Evolutionary conservation across 441 rosid genomes (phyloP), one percentile per base, ranked within the genome.

Genomic region (Monsonia emarginata): DNA sequence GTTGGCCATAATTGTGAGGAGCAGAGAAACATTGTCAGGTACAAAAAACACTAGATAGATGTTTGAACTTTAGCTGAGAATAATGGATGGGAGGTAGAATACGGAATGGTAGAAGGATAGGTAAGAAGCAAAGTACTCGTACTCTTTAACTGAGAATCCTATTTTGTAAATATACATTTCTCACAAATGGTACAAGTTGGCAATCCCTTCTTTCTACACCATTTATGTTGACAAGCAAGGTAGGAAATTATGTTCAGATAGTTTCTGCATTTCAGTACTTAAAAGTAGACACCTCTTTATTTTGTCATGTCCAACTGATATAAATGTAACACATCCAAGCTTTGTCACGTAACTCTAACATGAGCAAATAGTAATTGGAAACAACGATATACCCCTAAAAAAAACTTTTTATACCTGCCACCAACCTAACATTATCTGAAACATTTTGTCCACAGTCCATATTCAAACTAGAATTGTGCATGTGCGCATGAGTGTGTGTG

Each of bases 21-120:
- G 65, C 38, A 16, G 19, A 63, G 59, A 50, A 40, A 68, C 50
- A 68, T 18, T 32, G 22, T 30, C 56, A 28, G 48, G 58, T 22
- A 67, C 63, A 27, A 50, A 19, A 31, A 36, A 71, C 24, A 30
- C n/a, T n/a, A n/a, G n/a, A n/a, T 24, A 22, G 25, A 50, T 0
- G 16, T 1, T 0, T 36, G 52, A n/a, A 44, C n/a, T 44, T 44
- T 44, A 14, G 19, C 2, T 5, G n/a, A n/a, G 13, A 44, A 44
- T 3, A 14, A 16, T 13, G 18, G 1, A 13, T 13, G n/a, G 19
- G 0, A 2, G 52, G 52, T 44, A 44, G 1, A 44, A 16, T 4
- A 13, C 19, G 5, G 19, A 16, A 16, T 44, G 52, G 6, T 44
- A 44, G 52, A 44, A 44, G 2, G 14, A 13, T 0, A 6, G 10